Evolutionary conservation across 1,284 basidiomycete species (phyloP), one percentile per base, ranked within the genome.

Genomic region (Athelia sp.): DNA sequence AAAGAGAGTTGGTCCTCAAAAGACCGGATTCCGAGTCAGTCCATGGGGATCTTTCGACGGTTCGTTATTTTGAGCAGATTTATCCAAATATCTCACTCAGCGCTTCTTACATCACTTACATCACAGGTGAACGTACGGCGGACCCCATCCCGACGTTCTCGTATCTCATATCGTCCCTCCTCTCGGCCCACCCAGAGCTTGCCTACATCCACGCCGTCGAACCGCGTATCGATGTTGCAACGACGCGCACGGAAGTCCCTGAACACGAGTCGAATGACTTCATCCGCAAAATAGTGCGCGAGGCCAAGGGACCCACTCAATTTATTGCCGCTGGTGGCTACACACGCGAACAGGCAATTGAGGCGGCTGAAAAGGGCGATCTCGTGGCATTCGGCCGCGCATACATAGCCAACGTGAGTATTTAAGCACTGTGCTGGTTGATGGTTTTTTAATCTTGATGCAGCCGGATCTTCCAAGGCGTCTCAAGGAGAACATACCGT

Each of bases 131-230:
- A 74, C 56, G 67, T 22, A 73, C 75, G 71, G 52, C 62, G 8
- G 71, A 81, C 47, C 82, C 76, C 0, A 55, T 68, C 34, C 69
- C 71, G 0, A 66, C 63, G 0, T 77, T 72, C 61, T 50, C 59
- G 2, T 64, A 70, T 45, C 50, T 76, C 3, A 59, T 64, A 0
- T 50, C 56, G 13, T 56, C 64, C 13, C 55, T 75, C 22, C 62
- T 61, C 3, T 54, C 62, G 23, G 56, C 54, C 10, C 65, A 69
- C 55, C 74, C 78, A 14, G 57, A 69, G n/a, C 60, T 83, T 9
- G 77, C 76, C 0, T 84, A 81, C 57, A 56, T 83, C 21, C 79
- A 81, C 61, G 62, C 70, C 32, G 63, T 75, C 35, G 73, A 77
- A 56, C 64, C 68, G 1, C 58, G 67, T n/a, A 58, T 66, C 0